phyloP scores from a whole-genome alignment of 2,329 filamentous ascomycete genomes.

The Stemphylium beticola region DNA sequence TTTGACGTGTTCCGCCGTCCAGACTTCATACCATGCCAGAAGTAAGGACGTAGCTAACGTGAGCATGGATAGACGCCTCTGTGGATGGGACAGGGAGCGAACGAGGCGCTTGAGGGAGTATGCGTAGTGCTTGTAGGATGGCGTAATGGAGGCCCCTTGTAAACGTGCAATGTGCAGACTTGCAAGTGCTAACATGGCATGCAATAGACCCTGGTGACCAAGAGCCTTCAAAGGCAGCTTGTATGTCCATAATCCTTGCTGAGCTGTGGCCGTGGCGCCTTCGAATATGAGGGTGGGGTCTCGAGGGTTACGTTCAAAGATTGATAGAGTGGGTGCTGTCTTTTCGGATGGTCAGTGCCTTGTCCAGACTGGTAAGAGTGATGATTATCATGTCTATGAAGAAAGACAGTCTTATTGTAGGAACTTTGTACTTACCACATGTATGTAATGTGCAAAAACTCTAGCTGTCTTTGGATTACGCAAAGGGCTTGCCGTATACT shows the following conservation, averaged over 20 bases:
- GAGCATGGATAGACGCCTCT: constrained; percentile 73
- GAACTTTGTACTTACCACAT: constrained; percentile 57
- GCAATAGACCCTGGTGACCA: constrained; percentile 82
- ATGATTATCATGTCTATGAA: no score
- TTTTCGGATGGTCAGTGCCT: constrained; percentile 15
- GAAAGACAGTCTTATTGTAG: no score
- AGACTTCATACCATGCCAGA: constrained; percentile 91
- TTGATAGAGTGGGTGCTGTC: constrained; percentile 82
- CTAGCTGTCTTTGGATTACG: constrained; percentile 79
- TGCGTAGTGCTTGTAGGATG: constrained; percentile 91
- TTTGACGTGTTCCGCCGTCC: constrained; percentile 91
- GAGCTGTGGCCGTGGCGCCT: constrained; percentile 35
- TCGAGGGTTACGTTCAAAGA: constrained; percentile 82
- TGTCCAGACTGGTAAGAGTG: no score
- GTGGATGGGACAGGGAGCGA: constrained; percentile 74
- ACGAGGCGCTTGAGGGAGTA: constrained; percentile 80
- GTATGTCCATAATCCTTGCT: constrained; percentile 66
- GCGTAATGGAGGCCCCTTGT: constrained; percentile 73
- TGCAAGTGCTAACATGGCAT: constrained; percentile 86
- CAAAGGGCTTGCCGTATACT: constrained; percentile 66
- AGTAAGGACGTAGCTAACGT: constrained; percentile 89
- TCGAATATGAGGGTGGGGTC: constrained; percentile 74
- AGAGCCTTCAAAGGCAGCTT: constrained; percentile 81
- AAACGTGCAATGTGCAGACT: constrained; percentile 88
- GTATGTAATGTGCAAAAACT: constrained; percentile 91